Evolutionary conservation across 441 rosid species (phyloP).

Genomic region (Populus trichocarpa): DNA sequence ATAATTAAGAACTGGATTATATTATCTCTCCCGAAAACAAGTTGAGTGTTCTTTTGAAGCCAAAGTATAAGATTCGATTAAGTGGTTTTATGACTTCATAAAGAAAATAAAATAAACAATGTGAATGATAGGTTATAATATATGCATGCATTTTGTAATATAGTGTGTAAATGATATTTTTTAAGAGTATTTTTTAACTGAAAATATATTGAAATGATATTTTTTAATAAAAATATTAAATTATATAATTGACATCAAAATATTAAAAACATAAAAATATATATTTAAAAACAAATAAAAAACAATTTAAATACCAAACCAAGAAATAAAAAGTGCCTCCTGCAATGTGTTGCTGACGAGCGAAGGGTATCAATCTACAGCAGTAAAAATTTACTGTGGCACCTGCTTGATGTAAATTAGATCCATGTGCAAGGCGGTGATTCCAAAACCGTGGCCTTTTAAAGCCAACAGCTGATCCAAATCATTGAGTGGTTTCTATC

Average conservation of each 20-base stretch:
- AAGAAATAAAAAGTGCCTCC: no score
- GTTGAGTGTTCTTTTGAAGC: neutral
- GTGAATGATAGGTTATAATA: no score
- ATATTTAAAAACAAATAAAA: no score
- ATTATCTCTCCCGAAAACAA: neutral
- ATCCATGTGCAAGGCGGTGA: neutral
- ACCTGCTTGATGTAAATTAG: neutral
- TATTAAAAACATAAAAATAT: no score
- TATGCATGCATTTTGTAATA: neutral
- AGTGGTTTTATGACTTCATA: neutral
- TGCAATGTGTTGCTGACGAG: neutral
- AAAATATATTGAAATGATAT: no score
- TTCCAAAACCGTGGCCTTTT: neutral
- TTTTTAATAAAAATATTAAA: no score
- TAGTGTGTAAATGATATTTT: neutral
- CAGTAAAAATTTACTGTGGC: neutral
- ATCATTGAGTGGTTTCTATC: constrained; percentile 6
- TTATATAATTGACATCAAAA: no score
- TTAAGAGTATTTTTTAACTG: no score
- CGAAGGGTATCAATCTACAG: neutral
- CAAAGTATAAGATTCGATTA: neutral
- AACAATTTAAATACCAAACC: no score
- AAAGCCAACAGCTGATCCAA: neutral
- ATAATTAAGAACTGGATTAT: neutral
- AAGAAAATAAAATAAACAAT: no score